Evolutionary conservation across 768 basidiomycete genomes (phyloP), one percentile per base, ranked within the genome.

Genomic region (Piloderma croceum): DNA sequence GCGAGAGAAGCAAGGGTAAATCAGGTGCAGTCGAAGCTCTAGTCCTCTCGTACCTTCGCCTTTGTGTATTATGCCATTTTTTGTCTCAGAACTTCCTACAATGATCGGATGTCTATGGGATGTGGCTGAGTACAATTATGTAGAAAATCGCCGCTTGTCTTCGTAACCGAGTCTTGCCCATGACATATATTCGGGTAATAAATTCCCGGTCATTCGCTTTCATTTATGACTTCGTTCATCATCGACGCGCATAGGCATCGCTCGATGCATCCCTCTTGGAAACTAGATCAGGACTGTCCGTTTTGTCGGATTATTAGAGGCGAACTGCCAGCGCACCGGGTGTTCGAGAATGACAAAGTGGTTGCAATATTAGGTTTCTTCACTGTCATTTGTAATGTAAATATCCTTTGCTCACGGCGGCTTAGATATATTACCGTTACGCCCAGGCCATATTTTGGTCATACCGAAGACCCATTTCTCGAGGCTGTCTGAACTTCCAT

Each of bases 211-310:
- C n/a, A n/a, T n/a, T n/a, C n/a, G n/a, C n/a, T n/a, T n/a, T n/a
- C n/a, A n/a, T n/a, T n/a, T 15, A 84, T 85, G 83, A 85, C 83
- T 42, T 83, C 81, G 24, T 83, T 81, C 63, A 76, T 86, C 15
- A 83, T 86, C 55, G 67, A 79, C 41, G 68, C 73, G 17, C 82
- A 83, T 51, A 64, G 72, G 27, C 55, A 62, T 41, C 73, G 80
- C 7, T 53, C 61, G 11, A 43, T 65, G 25, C 65, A 72, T 13
- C 43, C 58, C n/a, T 59, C 67, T n/a, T 81, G 79, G 82, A 59
- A 54, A 17, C 57, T 63, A 12, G 65, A 74, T 42, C 46, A 65
- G 4, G 61, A 67, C 19, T 87, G 83, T 50, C 53, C 72, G 5
- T 85, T 85, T 59, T 87, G 84, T 55, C 69, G 70, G 29, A 83